Percentiles rank a stretch among this genome's conserved stretches.
Evolutionary conservation across 169 alveolate genomes (phyloP).

Genomic region (Plasmodium vivax): DNA sequence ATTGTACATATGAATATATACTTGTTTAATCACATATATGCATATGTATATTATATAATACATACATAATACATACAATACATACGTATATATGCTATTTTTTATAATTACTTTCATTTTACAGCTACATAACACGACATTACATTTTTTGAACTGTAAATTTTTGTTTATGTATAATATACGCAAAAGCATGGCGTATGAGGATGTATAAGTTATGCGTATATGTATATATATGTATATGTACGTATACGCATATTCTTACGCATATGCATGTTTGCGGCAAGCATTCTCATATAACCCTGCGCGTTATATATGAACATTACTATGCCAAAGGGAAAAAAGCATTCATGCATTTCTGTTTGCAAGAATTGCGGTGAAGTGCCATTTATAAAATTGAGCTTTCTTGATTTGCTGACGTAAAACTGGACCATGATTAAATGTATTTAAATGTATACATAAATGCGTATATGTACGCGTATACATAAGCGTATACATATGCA

Average conservation of each 20-base stretch:
- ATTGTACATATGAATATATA: neutral
- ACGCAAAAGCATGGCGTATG: neutral
- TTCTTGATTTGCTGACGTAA: neutral
- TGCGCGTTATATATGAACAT: neutral
- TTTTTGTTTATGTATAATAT: neutral
- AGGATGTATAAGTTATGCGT: neutral
- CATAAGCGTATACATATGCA: neutral
- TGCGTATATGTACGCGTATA: neutral
- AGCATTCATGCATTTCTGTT: neutral
- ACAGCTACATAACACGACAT: neutral
- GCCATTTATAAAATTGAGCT: neutral
- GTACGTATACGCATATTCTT: neutral
- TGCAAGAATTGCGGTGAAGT: constrained; percentile 1
- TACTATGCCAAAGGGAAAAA: neutral
- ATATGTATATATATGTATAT: constrained; percentile 2
- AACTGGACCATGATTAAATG: neutral
- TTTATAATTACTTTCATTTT: neutral
- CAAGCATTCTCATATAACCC: neutral
- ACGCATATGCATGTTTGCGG: neutral
- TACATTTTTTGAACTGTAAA: neutral
- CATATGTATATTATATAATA: neutral
- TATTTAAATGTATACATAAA: neutral
- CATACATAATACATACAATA: neutral
- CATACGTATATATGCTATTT: neutral
- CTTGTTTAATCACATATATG: neutral